Base-by-base conservation (phyloP, 495 filamentous ascomycete species). In the Penicillium canariense region DNA sequence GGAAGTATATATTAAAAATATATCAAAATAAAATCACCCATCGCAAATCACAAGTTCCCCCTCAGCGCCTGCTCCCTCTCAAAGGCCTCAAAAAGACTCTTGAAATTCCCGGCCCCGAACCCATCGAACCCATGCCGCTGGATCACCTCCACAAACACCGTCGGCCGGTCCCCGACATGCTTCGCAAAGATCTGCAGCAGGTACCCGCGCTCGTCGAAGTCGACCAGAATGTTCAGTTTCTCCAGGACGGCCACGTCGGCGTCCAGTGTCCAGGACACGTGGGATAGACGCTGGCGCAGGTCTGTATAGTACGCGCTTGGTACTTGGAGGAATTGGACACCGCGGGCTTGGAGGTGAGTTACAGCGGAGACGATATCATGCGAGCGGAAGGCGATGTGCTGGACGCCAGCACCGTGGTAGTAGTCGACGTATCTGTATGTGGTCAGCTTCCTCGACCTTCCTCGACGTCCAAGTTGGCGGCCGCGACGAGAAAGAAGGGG, bases 91-190 rank as follows among this genome's bases (percentile, higher is more conserved):
- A 93, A 94, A 50, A 93, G 58, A 59, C 82, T 86, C 80, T 88
- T 93, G 68, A 93, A 93, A 65, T 94, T 92, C 6, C 89, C 90
- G 0, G 89, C 90, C 7, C 90, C 89, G 62, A 95, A 94, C 0
- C 90, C 89, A 40, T 85, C 80, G 68, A 94, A 94, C 35, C 87
- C 80, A 53, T 87, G 80, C 20, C 88, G 74, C 68, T 92, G 86
- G 58, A 95, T 93, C 53, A 93, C 86, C 77, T 95, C 89, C 32
- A 93, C 73, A 66, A 94, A 93, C 14, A 93, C 87, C 4, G 90
- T 94, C 15, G 90, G 91, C 4, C 89, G 77, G 67, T 94, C 90
- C 74, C 91, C 82, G 42, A 95, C 59, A 48, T 87, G 90, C 76
- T 89, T 89, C 14, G 89, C 88, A 67, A 93, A 93, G 18, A 93